Conservation (phyloP, 2,329 filamentous ascomycete species). For the Venturia pyrina region DNA sequence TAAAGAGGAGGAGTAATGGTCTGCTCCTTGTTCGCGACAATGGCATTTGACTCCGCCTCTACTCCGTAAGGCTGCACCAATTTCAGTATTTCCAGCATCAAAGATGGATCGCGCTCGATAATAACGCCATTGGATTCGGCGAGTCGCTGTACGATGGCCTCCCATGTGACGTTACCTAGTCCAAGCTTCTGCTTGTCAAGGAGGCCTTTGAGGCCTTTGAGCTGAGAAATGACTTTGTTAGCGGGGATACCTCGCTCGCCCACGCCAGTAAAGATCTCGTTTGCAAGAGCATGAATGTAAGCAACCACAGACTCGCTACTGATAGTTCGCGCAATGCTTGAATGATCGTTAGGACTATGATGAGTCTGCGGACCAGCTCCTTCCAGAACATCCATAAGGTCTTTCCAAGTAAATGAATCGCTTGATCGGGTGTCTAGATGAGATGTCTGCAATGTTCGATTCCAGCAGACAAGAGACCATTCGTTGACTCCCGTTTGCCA, state of each 20-base stretch:
- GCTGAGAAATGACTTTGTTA: constrained; percentile 23
- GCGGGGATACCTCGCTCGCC: constrained; percentile 28
- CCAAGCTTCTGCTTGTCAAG: constrained; percentile 28
- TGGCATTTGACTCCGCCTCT: constrained; percentile 28
- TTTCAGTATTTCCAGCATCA: constrained; percentile 30
- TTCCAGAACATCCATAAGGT: constrained; percentile 5
- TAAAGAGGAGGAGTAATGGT: constrained; percentile 24
- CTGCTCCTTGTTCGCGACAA: constrained; percentile 18
- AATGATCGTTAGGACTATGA: background rate
- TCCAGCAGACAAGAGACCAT: constrained; percentile 21
- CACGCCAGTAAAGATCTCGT: constrained; percentile 33
- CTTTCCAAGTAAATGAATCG: background rate
- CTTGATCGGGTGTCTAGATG: background rate
- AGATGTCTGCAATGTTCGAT: background rate
- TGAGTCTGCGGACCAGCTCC: constrained; percentile 3
- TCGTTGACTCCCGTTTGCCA: constrained; percentile 17
- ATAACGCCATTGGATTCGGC: constrained; percentile 38
- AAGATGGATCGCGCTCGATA: constrained; percentile 33
- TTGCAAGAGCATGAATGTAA: constrained; percentile 43
- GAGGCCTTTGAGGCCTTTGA: constrained; percentile 28
- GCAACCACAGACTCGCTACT: constrained; percentile 49
- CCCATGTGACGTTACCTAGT: constrained; percentile 33
- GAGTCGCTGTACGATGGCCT: constrained; percentile 39
- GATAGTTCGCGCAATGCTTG: constrained; percentile 35
- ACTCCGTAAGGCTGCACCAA: constrained; percentile 32